Conservation (phyloP, 768 basidiomycete species). For the Lentinus brumalis region DNA sequence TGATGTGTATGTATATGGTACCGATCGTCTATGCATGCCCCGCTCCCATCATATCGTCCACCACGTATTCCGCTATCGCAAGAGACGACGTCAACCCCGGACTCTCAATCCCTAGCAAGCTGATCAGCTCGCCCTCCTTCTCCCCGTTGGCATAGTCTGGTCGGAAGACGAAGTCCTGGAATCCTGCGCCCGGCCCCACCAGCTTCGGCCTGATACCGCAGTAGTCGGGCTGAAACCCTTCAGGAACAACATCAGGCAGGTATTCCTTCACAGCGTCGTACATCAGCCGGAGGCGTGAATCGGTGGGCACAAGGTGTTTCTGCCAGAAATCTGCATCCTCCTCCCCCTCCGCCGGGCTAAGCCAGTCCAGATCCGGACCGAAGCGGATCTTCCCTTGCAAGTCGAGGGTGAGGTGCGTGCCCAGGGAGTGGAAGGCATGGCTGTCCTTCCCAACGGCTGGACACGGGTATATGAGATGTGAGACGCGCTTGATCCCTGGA, state of each 20-base stretch:
- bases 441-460: slow-evolving; percentile 62
- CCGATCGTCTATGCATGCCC: background rate
- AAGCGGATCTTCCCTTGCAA: slow-evolving; percentile 84
- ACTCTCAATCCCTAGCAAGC: slow-evolving; percentile 87
- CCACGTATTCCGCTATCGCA: slow-evolving; percentile 84
- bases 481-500: slow-evolving; percentile 65
- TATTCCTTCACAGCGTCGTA: slow-evolving; percentile 72
- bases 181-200: slow-evolving; percentile 69
- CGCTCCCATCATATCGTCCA: slow-evolving; percentile 53
- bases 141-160: slow-evolving; percentile 49
- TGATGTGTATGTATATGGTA: background rate
- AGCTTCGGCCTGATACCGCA: slow-evolving; percentile 88
- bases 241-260: slow-evolving; percentile 60
- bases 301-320: slow-evolving; percentile 62
- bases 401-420: slow-evolving; percentile 91
- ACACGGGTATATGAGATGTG: slow-evolving; percentile 89
- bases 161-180: slow-evolving; percentile 83
- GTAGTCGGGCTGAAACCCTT: slow-evolving; percentile 78
- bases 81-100: slow-evolving; percentile 89
- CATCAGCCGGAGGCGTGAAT: slow-evolving; percentile 64
- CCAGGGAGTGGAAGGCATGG: slow-evolving; percentile 78
- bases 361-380: slow-evolving; percentile 92
- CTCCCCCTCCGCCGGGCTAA: slow-evolving; percentile 52
- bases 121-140: slow-evolving; percentile 59
- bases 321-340: slow-evolving; percentile 78